Evolutionary conservation across 2,329 filamentous ascomycete species (phyloP).

Genomic region (Aspergillus udagawae): DNA sequence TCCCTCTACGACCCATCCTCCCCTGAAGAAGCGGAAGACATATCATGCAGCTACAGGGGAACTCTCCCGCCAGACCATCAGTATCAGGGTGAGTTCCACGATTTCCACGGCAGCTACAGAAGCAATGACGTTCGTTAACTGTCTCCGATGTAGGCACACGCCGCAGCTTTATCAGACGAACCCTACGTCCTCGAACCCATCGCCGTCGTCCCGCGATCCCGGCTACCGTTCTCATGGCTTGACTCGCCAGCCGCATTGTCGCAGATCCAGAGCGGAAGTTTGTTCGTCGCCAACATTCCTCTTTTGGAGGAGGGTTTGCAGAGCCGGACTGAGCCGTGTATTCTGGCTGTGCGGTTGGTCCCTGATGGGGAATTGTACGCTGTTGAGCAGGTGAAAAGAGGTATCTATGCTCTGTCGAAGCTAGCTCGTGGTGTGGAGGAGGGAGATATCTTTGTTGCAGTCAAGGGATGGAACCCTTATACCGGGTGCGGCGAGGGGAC

Average conservation of each 20-base stretch:
- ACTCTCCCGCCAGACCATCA: conserved; percentile 19
- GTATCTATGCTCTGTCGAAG: conserved; percentile 38
- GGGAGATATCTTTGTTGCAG: conserved; percentile 36
- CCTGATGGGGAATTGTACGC: conserved; percentile 32
- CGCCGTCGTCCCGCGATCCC: conserved; percentile 32
- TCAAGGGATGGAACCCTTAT: conserved; percentile 27
- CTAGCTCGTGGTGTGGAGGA: conserved; percentile 33
- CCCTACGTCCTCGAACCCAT: conserved; percentile 35
- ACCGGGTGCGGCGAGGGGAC: conserved; percentile 1
- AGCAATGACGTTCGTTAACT: neutral
- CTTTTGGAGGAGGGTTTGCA: conserved; percentile 29
- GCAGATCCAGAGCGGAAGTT: conserved; percentile 29
- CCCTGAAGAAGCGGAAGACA: conserved; percentile 34
- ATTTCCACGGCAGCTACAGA: neutral
- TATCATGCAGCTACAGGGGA: conserved; percentile 14
- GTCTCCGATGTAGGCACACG: conserved; percentile 26
- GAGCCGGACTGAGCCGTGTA: conserved; percentile 21
- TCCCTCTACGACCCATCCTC: conserved; percentile 14
- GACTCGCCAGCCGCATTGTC: conserved; percentile 26
- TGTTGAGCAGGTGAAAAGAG: conserved; percentile 37
- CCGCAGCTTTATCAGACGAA: conserved; percentile 32
- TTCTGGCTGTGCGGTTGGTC: conserved; percentile 31
- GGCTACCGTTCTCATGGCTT: conserved; percentile 38
- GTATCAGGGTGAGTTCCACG: conserved; percentile 28
- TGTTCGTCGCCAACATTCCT: conserved; percentile 38